A percentile compares a stretch with the other conserved stretches of the same genome.
Conservation (phyloP, 495 filamentous ascomycete species). For the Talaromyces borbonicus region DNA sequence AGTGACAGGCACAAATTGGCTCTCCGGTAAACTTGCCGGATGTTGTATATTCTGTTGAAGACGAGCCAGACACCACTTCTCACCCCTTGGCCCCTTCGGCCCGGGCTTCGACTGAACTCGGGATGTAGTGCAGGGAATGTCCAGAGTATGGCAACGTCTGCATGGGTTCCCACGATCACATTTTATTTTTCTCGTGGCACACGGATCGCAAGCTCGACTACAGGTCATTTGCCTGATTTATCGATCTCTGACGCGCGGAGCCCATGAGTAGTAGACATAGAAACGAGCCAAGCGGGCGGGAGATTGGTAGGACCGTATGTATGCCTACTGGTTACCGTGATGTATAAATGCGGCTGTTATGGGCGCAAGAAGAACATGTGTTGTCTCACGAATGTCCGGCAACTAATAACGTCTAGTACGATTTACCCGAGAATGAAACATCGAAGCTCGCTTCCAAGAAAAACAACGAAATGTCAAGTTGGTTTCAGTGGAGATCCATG, state of each 20-base stretch:
- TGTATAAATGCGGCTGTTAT: too few relatives aligned
- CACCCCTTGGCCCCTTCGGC: constrained; percentile 6
- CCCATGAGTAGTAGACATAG: constrained; percentile 7
- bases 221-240: constrained; percentile 7
- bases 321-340: too few relatives aligned
- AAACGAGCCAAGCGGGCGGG: not conserved
- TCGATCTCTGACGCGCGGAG: constrained; percentile 5
- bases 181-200: constrained; percentile 9
- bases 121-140: constrained; percentile 6
- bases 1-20: not conserved
- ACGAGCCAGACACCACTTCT: constrained; percentile 6
- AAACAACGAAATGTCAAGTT: not conserved
- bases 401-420: too few relatives aligned
- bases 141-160: constrained; percentile 4
- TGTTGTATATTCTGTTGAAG: constrained; percentile 2
- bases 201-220: constrained; percentile 8
- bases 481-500: constrained; percentile 2
- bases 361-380: too few relatives aligned
- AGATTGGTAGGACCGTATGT: not conserved
- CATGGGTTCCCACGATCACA: constrained; percentile 8
- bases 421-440: too few relatives aligned
- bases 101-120: constrained; percentile 8
- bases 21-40: not conserved
- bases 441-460: not conserved
- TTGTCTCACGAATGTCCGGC: too few relatives aligned